A percentile compares a stretch with the other conserved stretches of the same genome.
Evolutionary conservation across 768 basidiomycete genomes (phyloP).

Genomic region (Phlegmacium glaucopus): DNA sequence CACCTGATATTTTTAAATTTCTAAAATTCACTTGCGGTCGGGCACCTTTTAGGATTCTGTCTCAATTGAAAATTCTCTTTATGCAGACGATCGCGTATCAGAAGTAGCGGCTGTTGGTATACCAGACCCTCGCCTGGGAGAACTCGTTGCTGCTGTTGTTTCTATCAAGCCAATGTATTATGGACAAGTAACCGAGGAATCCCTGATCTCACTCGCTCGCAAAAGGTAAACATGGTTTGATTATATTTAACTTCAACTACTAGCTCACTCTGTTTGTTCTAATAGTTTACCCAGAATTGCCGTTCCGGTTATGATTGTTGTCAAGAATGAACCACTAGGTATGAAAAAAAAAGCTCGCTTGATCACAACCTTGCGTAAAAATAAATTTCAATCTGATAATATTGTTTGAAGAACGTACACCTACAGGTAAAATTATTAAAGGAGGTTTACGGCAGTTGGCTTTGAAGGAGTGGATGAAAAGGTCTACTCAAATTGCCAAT

Average conservation of each 20-base stretch:
- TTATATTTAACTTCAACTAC: too few species aligned
- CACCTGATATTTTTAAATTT: too few species aligned
- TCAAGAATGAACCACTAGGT: slow-evolving; percentile 48
- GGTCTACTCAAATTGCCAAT: neutral
- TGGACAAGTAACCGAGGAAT: slow-evolving; percentile 44
- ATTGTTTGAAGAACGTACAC: slow-evolving; percentile 42
- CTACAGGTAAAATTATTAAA: slow-evolving; percentile 60
- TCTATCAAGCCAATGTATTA: slow-evolving; percentile 42
- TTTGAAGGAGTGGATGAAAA: slow-evolving; percentile 44
- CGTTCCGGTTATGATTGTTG: slow-evolving; percentile 56
- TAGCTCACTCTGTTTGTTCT: too few species aligned
- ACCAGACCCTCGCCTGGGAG: slow-evolving; percentile 56
- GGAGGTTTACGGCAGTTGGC: slow-evolving; percentile 44
- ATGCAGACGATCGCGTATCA: slow-evolving; percentile 48
- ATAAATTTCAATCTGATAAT: neutral
- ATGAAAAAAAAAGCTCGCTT: too few species aligned
- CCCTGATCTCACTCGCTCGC: slow-evolving; percentile 41
- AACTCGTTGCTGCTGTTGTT: slow-evolving; percentile 56
- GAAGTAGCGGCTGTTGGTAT: slow-evolving; percentile 62
- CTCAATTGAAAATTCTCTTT: slow-evolving; percentile 60
- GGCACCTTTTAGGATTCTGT: slow-evolving; percentile 43
- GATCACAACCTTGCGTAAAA: neutral
- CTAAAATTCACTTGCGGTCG: too few species aligned
- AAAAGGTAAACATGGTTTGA: too few species aligned
- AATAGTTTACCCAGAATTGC: slow-evolving; percentile 52